Evolutionary conservation across 1,284 basidiomycete species (phyloP).

Genomic region (Leccinum pallidistipes): DNA sequence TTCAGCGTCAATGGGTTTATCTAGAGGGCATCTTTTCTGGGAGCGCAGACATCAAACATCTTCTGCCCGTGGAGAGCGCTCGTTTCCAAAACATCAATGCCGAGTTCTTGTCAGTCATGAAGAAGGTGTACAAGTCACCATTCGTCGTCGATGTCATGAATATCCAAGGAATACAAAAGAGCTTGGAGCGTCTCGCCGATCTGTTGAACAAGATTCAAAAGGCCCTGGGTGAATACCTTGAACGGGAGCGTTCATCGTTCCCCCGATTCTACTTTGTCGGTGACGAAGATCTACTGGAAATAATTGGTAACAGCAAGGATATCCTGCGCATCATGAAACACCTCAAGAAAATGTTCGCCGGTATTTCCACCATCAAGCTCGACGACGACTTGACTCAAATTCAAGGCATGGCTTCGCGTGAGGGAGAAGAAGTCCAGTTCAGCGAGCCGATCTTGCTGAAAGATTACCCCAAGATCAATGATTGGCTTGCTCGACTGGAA

Average conservation of each 20-base stretch:
- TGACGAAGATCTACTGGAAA: constrained; percentile 97
- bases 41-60: constrained; percentile 97
- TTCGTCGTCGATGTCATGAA: constrained; percentile 97
- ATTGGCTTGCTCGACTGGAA: constrained; percentile 95
- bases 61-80: constrained; percentile 94
- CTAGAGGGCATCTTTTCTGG: constrained; percentile 99
- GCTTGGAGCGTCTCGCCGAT: constrained; percentile 94
- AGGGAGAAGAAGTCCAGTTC: constrained; percentile 93
- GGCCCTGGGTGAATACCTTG: constrained; percentile 97
- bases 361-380: constrained; percentile 87
- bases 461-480: constrained; percentile 97
- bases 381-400: constrained; percentile 89
- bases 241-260: constrained; percentile 96
- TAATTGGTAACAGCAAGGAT: constrained; percentile 99
- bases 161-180: constrained; percentile 95
- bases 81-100: constrained; percentile 99
- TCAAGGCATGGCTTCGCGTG: constrained; percentile 88
- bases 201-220: constrained; percentile 98
- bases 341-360: constrained; percentile 99
- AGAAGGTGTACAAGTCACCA: constrained; percentile 99
- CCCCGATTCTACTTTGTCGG: constrained; percentile 99
- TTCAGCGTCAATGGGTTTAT: constrained; percentile 99
- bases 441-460: constrained; percentile 83
- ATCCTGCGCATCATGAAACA: constrained; percentile 98
- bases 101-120: constrained; percentile 98